Evolutionary conservation across 2,329 filamentous ascomycete species (phyloP).

Genomic region (Penicillium frequentans): DNA sequence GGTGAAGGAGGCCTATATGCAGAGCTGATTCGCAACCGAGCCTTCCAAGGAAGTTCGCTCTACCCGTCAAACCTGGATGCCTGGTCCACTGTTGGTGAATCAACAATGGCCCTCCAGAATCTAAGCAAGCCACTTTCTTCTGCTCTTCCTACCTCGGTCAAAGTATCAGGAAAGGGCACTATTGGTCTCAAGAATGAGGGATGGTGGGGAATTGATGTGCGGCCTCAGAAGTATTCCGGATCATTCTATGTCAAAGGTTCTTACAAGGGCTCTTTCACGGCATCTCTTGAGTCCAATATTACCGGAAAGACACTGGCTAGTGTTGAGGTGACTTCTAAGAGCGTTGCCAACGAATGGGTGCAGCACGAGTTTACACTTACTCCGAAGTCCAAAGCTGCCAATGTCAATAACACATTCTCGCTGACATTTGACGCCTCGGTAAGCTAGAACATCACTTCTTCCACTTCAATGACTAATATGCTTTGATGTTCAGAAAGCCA

Average conservation of each 20-base stretch:
- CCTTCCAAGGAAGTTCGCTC: conserved; percentile 33
- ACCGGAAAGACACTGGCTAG: conserved; percentile 39
- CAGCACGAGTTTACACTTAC: conserved; percentile 40
- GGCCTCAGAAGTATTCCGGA: conserved; percentile 49
- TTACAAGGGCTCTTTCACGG: conserved; percentile 36
- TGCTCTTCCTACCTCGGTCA: conserved; percentile 45
- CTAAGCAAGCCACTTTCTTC: conserved; percentile 45
- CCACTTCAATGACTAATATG: background rate
- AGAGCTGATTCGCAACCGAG: conserved; percentile 36
- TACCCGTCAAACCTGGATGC: conserved; percentile 33
- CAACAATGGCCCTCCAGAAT: conserved; percentile 36
- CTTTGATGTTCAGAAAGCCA: conserved; percentile 26
- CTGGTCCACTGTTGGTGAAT: conserved; percentile 31
- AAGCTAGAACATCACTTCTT: background rate
- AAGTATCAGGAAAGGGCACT: conserved; percentile 42
- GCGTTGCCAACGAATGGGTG: conserved; percentile 38
- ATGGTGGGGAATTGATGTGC: conserved; percentile 55
- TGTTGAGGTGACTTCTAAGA: conserved; percentile 33
- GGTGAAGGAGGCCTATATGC: conserved; percentile 37
- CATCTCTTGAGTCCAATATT: conserved; percentile 37
- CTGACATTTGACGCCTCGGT: conserved; percentile 50
- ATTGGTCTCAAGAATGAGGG: conserved; percentile 52
- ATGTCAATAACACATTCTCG: conserved; percentile 52
- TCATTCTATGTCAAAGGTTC: conserved; percentile 50
- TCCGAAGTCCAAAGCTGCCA: conserved; percentile 20